These are phyloP conservation scores for Kuraishia ogatae DNA, from an alignment of 805 yeast species.

Conservation along the genomic window DNA sequence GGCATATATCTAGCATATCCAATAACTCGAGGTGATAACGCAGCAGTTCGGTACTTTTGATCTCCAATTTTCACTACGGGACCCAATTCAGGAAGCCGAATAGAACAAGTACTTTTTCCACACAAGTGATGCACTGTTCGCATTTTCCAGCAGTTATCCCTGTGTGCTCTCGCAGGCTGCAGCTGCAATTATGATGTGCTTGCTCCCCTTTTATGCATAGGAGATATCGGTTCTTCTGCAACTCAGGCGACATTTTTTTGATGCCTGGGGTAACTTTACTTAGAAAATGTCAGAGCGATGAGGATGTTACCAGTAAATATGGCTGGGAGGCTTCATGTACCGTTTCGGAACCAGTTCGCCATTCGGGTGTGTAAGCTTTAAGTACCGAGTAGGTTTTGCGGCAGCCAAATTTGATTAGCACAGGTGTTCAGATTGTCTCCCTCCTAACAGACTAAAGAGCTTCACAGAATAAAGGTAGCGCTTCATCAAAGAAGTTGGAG, in stretches of 20 bases:
- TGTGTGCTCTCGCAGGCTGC: background rate
- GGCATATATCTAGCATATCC: no score
- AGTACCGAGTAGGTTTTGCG: no score
- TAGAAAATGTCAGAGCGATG: background rate
- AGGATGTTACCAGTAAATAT: no score
- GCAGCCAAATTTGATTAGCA: no score
- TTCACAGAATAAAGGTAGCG: no score
- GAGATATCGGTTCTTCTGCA: background rate
- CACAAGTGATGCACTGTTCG: background rate
- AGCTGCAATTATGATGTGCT: background rate
- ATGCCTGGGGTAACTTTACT: background rate
- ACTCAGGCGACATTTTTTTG: background rate
- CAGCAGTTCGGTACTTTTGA: background rate
- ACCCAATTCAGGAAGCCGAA: background rate
- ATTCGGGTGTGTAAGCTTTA: no score
- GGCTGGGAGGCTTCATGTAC: no score
- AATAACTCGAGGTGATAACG: no score
- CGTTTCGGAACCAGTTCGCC: no score
- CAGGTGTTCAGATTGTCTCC: no score
- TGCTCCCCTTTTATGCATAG: background rate
- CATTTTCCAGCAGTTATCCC: background rate
- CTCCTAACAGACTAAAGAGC: no score
- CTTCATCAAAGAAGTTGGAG: no score
- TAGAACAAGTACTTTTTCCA: background rate
- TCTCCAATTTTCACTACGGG: background rate